These are phyloP conservation scores for Lithohypha guttulata DNA, from an alignment of 2,329 filamentous ascomycete species.

Conservation along the genomic window DNA sequence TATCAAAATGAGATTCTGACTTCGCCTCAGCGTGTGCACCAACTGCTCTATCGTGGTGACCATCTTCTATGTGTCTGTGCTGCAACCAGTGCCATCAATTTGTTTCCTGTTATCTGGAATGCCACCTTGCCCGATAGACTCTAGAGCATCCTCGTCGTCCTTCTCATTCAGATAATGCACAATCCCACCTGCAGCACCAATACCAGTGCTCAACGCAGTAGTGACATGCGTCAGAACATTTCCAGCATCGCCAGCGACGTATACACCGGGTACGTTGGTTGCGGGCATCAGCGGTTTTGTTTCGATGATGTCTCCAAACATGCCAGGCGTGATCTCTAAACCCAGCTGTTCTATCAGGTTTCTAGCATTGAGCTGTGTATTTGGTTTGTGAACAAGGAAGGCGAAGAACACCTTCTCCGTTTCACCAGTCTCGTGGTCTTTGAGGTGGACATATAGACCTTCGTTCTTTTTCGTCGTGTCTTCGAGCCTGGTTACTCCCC, in stretches of 20 bases:
- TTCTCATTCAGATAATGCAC: slow-evolving; percentile 8
- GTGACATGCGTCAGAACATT: slow-evolving; percentile 2
- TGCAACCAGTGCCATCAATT: too few species aligned
- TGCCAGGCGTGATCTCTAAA: background rate
- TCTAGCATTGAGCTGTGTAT: background rate
- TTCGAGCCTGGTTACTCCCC: slow-evolving; percentile 4
- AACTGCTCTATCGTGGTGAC: too few species aligned
- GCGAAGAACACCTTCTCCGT: slow-evolving; percentile 1
- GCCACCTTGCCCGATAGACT: too few species aligned
- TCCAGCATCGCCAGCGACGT: slow-evolving; percentile 41
- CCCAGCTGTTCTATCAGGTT: slow-evolving; percentile 6
- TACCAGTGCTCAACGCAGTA: background rate
- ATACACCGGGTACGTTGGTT: slow-evolving; percentile 42
- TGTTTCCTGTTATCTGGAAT: too few species aligned
- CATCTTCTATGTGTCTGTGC: too few species aligned
- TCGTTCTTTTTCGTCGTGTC: slow-evolving; percentile 4
- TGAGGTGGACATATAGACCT: slow-evolving; percentile 10
- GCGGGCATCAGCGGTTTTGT: slow-evolving; percentile 35
- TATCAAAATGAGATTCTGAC: too few species aligned
- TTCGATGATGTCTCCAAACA: slow-evolving; percentile 29
- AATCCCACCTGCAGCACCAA: background rate
- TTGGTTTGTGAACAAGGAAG: slow-evolving; percentile 11
- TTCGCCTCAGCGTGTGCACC: too few species aligned
- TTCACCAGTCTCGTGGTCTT: background rate
- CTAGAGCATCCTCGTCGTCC: slow-evolving; percentile 9